Evolutionary conservation across 768 basidiomycete genomes (phyloP).

Genomic region (Boletus edulis): DNA sequence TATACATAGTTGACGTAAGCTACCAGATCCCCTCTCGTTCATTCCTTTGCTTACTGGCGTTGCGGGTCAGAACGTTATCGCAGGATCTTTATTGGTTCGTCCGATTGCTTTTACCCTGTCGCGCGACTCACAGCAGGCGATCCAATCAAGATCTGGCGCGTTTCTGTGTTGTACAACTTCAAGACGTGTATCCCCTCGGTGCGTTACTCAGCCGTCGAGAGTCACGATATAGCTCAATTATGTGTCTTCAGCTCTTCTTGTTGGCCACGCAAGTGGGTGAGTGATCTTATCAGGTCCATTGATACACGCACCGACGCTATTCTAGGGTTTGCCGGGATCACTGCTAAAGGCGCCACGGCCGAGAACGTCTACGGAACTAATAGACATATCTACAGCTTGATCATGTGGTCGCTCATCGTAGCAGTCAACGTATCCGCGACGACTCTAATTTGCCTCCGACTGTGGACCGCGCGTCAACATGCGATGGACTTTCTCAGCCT

Average conservation of each 20-base stretch:
- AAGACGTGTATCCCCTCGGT: slow-evolving; percentile 20
- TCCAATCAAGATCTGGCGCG: slow-evolving; percentile 22
- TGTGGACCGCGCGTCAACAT: slow-evolving; percentile 13
- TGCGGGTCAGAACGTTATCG: slow-evolving; percentile 9
- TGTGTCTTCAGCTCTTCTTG: slow-evolving; percentile 6
- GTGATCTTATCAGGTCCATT: background rate
- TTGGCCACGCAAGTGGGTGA: slow-evolving; percentile 15
- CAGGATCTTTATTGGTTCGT: slow-evolving; percentile 20
- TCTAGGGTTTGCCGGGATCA: slow-evolving; percentile 8
- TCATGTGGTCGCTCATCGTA: slow-evolving; percentile 17
- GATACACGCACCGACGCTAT: background rate
- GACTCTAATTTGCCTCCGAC: slow-evolving; percentile 10
- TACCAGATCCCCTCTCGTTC: background rate
- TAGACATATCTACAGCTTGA: slow-evolving; percentile 3
- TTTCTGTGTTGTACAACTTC: slow-evolving; percentile 17
- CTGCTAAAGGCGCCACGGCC: slow-evolving; percentile 10
- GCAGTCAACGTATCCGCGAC: slow-evolving; percentile 19
- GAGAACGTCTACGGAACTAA: background rate
- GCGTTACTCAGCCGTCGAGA: background rate
- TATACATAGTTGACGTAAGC: slow-evolving; percentile 20
- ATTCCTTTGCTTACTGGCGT: background rate
- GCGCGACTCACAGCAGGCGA: background rate
- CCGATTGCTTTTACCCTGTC: background rate
- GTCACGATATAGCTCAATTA: background rate
- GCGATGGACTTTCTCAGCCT: background rate